phyloP scores from a whole-genome alignment of 2,329 filamentous ascomycete genomes.

The Pseudogymnoascus sp. region DNA sequence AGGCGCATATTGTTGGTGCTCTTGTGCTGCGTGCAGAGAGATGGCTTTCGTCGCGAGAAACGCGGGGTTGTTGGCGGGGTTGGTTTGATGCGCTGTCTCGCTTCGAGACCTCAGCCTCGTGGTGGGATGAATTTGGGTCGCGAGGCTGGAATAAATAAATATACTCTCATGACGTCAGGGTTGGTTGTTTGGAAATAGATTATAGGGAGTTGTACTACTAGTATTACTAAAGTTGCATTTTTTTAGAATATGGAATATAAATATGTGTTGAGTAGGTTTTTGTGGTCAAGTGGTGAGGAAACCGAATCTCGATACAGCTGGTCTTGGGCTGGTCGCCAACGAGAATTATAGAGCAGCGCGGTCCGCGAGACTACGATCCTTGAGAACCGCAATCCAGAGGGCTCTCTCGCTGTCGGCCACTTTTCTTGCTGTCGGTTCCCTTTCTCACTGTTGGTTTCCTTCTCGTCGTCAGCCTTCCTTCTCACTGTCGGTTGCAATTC shows the following conservation, averaged over 20 bases:
- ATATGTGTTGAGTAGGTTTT: not conserved
- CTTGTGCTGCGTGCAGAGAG: not conserved
- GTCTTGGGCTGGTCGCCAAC: no score
- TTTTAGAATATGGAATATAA: not conserved
- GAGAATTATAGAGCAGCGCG: no score
- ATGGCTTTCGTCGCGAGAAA: not conserved
- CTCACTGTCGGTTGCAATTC: not conserved
- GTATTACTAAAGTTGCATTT: not conserved
- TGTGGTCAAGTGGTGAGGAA: not conserved
- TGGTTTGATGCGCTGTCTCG: not conserved
- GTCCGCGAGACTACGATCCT: no score
- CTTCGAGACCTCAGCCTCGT: not conserved
- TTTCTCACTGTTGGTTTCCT: not conserved
- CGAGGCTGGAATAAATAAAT: not conserved
- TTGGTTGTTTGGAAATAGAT: not conserved
- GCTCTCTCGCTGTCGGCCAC: not conserved
- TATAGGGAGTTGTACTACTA: not conserved
- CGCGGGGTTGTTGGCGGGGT: not conserved
- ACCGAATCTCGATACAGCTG: not conserved
- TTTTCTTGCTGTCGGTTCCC: not conserved
- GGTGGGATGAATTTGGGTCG: not conserved
- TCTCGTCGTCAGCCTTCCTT: not conserved
- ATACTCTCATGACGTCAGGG: not conserved
- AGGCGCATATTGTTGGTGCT: constrained; percentile 46
- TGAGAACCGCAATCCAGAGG: no score